Conservation (phyloP, 768 basidiomycete species). For the Trametes cingulata region DNA sequence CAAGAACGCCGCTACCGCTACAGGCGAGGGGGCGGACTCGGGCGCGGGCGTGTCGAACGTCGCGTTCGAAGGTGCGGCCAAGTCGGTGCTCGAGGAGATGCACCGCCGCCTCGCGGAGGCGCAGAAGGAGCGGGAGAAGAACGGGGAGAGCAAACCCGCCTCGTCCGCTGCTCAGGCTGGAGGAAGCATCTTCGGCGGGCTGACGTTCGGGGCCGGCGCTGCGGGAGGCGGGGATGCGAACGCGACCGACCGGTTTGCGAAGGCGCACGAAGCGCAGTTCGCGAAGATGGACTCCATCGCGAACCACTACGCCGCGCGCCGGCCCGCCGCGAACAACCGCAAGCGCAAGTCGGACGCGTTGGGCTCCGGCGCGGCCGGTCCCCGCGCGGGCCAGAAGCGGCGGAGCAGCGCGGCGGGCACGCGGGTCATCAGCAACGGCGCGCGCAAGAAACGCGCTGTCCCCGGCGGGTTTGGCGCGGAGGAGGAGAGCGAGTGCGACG, state of each 20-base stretch:
- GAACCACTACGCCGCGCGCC: slow-evolving; percentile 49
- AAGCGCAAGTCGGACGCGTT: slow-evolving; percentile 57
- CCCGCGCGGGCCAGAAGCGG: slow-evolving; percentile 27
- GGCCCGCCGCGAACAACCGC: slow-evolving; percentile 30
- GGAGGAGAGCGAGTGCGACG: slow-evolving; percentile 42
- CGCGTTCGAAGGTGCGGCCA: slow-evolving; percentile 67
- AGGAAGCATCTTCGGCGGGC: slow-evolving; percentile 1
- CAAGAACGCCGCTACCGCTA: background rate
- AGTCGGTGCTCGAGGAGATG: slow-evolving; percentile 81
- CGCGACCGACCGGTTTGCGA: slow-evolving; percentile 46
- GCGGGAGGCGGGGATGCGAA: background rate
- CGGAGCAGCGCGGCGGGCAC: slow-evolving; percentile 37
- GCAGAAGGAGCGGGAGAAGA: slow-evolving; percentile 44
- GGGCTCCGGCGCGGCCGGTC: slow-evolving; percentile 32
- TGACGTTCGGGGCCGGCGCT: background rate
- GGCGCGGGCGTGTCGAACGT: slow-evolving; percentile 48
- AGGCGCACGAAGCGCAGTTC: slow-evolving; percentile 65
- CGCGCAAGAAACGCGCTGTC: slow-evolving; percentile 42
- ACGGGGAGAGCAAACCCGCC: slow-evolving; percentile 34
- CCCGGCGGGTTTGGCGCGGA: slow-evolving; percentile 64
- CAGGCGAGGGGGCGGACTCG: background rate
- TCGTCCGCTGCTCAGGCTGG: background rate
- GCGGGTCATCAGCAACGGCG: slow-evolving; percentile 40
- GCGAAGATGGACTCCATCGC: slow-evolving; percentile 78
- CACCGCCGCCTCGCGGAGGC: slow-evolving; percentile 65